Base-by-base conservation (phyloP, 73 alveolate species). In the Durusdinium trenchii region DNA sequence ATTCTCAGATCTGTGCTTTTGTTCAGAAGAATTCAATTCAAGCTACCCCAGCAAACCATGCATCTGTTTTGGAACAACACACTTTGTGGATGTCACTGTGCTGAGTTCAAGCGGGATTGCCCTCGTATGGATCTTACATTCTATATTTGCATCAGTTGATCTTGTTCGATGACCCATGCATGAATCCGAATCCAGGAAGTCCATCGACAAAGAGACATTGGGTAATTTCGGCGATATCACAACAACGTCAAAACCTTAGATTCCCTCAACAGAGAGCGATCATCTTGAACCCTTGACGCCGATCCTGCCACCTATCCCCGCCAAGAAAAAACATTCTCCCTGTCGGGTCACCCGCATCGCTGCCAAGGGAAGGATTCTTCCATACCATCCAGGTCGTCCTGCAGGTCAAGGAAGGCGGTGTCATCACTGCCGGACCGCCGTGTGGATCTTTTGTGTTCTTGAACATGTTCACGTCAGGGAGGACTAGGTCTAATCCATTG, bases 131-230 rank as follows among this genome's bases (percentile, higher is more conserved):
- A n/a, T n/a, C n/a, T n/a, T n/a, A n/a, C n/a, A n/a, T n/a, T n/a
- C n/a, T n/a, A n/a, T n/a, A n/a, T n/a, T n/a, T n/a, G n/a, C n/a
- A n/a, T n/a, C n/a, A n/a, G n/a, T n/a, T n/a, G n/a, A n/a, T n/a
- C n/a, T n/a, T n/a, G n/a, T n/a, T n/a, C n/a, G n/a, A n/a, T 18
- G 28, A 10, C 36, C 1, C 79, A 32, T 64, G 2, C 45, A 32
- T 62, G 16, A 62, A 62, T 26, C 76, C 46, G 28, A 26, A 1
- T 26, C 79, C 43, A 64, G 79, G 79, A 64, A 64, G 6, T 18
- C 79, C 79, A 26, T 64, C n/a, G 79, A 64, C 79, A 64, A 64
- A 64, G 79, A 64, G 79, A 64, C 79, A 7, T 16, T 12, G 79
- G 79, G 79, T 7, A 64, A 0, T 18, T 64, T 26, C n/a, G 79